Base-by-base conservation (phyloP, 108 stramenopile species). In the Chaetoceros tenuissimus region DNA sequence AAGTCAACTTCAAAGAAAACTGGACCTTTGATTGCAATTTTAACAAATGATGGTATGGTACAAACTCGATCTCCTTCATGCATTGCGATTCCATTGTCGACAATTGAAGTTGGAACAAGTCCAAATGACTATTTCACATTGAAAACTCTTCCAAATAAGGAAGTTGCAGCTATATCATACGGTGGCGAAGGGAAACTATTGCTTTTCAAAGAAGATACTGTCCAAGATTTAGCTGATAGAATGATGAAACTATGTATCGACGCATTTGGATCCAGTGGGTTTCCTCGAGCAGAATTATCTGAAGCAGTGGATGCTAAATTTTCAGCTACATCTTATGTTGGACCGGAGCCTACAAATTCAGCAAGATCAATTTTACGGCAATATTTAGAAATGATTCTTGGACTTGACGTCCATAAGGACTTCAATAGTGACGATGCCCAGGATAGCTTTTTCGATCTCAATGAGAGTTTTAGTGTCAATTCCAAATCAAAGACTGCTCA, bases 201-300 rank as follows among this genome's bases (percentile, higher is more conserved):
- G 24, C 64, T 63, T 21, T 79, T 74, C 53, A 67, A 63, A 23
- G 71, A 78, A 23, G 85, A 83, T 48, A 81, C 77, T 44, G 45
- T 66, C n/a, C 85, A 90, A 64, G 87, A 87, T 61, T 73, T 93
- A 53, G 87, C 91, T 18, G 89, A 94, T 65, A 78, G 92, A 31
- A 40, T 90, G 16, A 84, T 89, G 71, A 76, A 82, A 29, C 72
- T 82, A 19, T 81, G 84, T 20, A 86, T 90, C 47, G 92, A 94
- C 73, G 88, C 88, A 7, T 89, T 94, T 68, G 92, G 92, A 10
- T 55, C 80, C 48, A 79, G 80, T 67, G 84, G 84, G 23, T 94
- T 88, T 73, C 92, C 92, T 0, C 73, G 88, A 18, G 49, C 71
- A n/a, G 79, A 90, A 61, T 49, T 90, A 25, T 88, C 92, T 20